A percentile compares a stretch with the other conserved stretches of the same genome.
Conservation (phyloP, 495 filamentous ascomycete species). For the Penicillium egyptiacum region DNA sequence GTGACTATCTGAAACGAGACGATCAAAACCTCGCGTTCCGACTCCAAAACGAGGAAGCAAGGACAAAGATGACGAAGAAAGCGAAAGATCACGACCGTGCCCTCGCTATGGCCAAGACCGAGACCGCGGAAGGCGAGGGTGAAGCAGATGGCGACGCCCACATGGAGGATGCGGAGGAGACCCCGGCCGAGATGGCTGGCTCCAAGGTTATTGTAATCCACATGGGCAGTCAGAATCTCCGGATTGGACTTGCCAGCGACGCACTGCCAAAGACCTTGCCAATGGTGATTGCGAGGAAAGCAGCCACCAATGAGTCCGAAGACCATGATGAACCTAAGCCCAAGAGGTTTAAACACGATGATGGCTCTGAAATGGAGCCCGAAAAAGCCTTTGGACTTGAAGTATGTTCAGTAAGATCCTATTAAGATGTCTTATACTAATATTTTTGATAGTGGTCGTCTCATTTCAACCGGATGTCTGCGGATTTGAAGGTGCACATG, state of each 20-base stretch:
- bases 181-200: conserved; percentile 62
- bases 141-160: conserved; percentile 61
- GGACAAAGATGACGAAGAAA: conserved; percentile 73
- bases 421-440: conserved; percentile 18
- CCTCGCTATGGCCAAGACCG: conserved; percentile 63
- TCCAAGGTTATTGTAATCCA: conserved; percentile 96
- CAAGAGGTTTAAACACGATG: conserved; percentile 77
- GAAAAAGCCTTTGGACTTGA: conserved; percentile 86
- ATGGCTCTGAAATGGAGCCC: conserved; percentile 56
- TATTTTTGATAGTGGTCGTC: conserved; percentile 57
- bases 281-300: conserved; percentile 84
- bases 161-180: conserved; percentile 59
- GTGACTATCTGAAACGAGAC: conserved; percentile 96
- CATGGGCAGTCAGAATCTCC: conserved; percentile 94
- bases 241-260: conserved; percentile 91
- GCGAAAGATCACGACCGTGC: conserved; percentile 86
- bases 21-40: conserved; percentile 90
- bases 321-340: conserved; percentile 80
- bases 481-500: conserved; percentile 86
- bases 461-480: conserved; percentile 76
- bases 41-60: conserved; percentile 77
- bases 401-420: conserved; percentile 44
- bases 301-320: conserved; percentile 74
- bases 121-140: conserved; percentile 49
- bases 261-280: conserved; percentile 91